Evolutionary conservation across 495 filamentous ascomycete genomes (phyloP), one percentile per base, ranked within the genome.

Genomic region (Parathielavia hyrcaniae): DNA sequence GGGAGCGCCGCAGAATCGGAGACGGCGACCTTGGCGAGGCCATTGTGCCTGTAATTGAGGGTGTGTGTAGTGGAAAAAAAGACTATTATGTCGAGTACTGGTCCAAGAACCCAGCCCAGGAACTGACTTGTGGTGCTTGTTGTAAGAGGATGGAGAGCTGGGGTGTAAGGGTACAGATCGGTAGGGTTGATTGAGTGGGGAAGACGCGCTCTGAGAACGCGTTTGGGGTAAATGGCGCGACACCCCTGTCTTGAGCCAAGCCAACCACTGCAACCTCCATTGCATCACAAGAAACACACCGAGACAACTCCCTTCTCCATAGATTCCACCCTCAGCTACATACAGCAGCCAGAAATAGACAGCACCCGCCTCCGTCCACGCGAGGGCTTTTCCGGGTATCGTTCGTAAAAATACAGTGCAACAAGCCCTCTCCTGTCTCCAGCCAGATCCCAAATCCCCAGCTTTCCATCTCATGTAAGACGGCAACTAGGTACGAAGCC

Each of bases 21-120:
- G 76, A 77, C 6, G 70, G 58, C 38, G 71, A 67, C 55, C 67
- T 61, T 44, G 75, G 63, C 17, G 76, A 73, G 65, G 77, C 66
- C 76, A 78, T 81, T 67, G 58, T 66, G 57, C 34, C 53, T 38
- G 63, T 44, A 64, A 61, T 68, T 61, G 53, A 43, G 8, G 14
- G 20, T 48, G 48, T 47, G 2, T 48, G 45, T 16, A 34, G 17
- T 9, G 52, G 39, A 6, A 6, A 30, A 39, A 60, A 55, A 60
- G 58, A 63, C 60, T 53, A 49, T 54, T 19, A 36, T 47, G 8
- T n/a, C 9, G 12, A 53, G 47, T 20, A 50, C 20, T 57, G 34
- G 5, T 51, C 32, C 38, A 17, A 19, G 34, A 38, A 23, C 23
- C 45, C 47, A 55, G n/a, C 20, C 22, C 16, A 36, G 46, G 35